Percentiles rank a stretch among this genome's conserved stretches.
Conservation (phyloP, 805 yeast species). For the Saccharomyces jurei region DNA sequence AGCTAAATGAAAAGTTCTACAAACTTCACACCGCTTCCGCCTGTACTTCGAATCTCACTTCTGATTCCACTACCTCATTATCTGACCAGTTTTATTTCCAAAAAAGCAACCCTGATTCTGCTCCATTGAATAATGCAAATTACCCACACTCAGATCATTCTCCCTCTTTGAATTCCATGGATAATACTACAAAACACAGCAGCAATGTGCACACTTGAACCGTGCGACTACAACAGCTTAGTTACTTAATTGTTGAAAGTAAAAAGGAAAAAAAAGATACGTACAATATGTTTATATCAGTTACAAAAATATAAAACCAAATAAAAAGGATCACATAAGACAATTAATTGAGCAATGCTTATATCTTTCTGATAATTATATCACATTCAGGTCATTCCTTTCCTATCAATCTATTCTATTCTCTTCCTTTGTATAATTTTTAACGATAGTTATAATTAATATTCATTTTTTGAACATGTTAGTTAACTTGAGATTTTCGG, state of each 20-base stretch:
- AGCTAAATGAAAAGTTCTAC: neutral
- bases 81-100: neutral
- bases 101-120: neutral
- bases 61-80: neutral
- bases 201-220: neutral
- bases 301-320: neutral
- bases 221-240: neutral
- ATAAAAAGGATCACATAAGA: neutral
- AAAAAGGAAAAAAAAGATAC: neutral
- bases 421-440: neutral
- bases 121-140: neutral
- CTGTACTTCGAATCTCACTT: neutral
- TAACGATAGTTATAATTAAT: neutral
- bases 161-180: neutral
- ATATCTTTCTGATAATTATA: neutral
- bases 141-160: neutral
- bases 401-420: neutral
- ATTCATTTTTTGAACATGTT: neutral
- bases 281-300: neutral
- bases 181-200: neutral
- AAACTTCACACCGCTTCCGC: neutral
- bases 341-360: neutral
- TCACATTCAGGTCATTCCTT: neutral
- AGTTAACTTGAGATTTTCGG: neutral
- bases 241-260: neutral